Conservation (phyloP, 306 rosid species). For the Cicer bijugum region DNA sequence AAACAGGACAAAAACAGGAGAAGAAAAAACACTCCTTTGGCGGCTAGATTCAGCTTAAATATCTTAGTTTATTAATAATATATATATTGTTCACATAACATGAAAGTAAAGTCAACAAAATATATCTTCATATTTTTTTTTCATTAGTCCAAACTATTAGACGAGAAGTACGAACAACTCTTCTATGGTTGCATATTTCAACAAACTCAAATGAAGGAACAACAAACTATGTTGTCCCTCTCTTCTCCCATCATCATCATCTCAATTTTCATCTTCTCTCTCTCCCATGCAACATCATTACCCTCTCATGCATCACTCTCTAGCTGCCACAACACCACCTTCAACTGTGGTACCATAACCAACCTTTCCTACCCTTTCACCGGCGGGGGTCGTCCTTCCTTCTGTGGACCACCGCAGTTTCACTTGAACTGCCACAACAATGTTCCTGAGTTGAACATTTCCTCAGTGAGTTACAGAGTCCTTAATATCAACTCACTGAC, state of each 20-base stretch:
- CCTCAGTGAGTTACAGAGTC: slow-evolving; percentile 49
- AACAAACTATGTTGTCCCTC: slow-evolving; percentile 30
- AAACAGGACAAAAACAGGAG: not conserved
- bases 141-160: not conserved
- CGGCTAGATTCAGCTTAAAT: slow-evolving; percentile 20
- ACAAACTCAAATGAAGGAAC: slow-evolving; percentile 25
- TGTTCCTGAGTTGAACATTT: slow-evolving; percentile 47
- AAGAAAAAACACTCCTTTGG: slow-evolving; percentile 10
- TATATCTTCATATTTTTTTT: slow-evolving; percentile 12
- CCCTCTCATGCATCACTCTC: slow-evolving; percentile 41
- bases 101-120: slow-evolving; percentile 47
- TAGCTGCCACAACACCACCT: slow-evolving; percentile 50
- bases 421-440: slow-evolving; percentile 46
- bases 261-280: slow-evolving; percentile 35
- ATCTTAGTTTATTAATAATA: not conserved
- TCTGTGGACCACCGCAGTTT: slow-evolving; percentile 64
- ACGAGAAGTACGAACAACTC: slow-evolving; percentile 9
- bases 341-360: slow-evolving; percentile 59
- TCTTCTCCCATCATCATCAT: not conserved
- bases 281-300: slow-evolving; percentile 47
- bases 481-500: slow-evolving; percentile 41
- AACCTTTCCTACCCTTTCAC: slow-evolving; percentile 64
- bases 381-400: slow-evolving; percentile 51
- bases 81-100: not conserved
- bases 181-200: slow-evolving; percentile 11